Base-by-base conservation (phyloP, 2,329 filamentous ascomycete genomes). In the Colletotrichum falcatum region DNA sequence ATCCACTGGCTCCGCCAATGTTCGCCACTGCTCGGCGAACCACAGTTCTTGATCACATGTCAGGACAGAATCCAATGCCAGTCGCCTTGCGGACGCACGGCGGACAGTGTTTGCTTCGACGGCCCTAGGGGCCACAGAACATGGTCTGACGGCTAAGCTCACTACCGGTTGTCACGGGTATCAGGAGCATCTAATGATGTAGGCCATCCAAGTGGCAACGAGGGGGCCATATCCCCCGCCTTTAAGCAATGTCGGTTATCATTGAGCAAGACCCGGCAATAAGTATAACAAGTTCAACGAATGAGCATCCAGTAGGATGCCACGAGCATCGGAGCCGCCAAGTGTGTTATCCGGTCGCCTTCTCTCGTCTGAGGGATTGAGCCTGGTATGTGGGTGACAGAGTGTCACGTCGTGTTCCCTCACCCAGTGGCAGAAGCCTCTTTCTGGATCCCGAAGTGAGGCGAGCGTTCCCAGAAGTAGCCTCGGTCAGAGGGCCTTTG, bases 1-100 rank as follows among this genome's bases (percentile, higher is more conserved):
- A 33, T 64, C 51, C 48, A 33, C 58, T 23, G 65, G 65, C 58
- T 33, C 33, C 33, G 23, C n/a, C 46, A 37, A 61, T 37, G 14
- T 48, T 61, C 8, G 20, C 44, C 30, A 46, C 39, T 20, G 44
- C 30, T 56, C 4, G 20, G 37, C 39, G 39, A 63, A 51, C 65
- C 51, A 20, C 39, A 30, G 33, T 42, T 67, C 39, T 39, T 35
- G 20, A 55, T 26, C 51, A 26, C 8, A 42, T 44, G 18, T 18
- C 30, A 16, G 33, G 33, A 37, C 20, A 23, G 11, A 55, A 55
- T 4, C 20, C 5, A 23, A 11, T 14, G 33, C 9, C 11, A 8
- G 28, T 9, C 49, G 44, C 42, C 23, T 66, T 14, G 16, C 55
- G 42, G 56, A 30, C 11, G 39, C 35, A 46, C 23, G 12, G 23